Evolutionary conservation across 78 protist species (phyloP), one percentile per base, ranked within the genome.

Genomic region (Dictyostelium purpureum): DNA sequence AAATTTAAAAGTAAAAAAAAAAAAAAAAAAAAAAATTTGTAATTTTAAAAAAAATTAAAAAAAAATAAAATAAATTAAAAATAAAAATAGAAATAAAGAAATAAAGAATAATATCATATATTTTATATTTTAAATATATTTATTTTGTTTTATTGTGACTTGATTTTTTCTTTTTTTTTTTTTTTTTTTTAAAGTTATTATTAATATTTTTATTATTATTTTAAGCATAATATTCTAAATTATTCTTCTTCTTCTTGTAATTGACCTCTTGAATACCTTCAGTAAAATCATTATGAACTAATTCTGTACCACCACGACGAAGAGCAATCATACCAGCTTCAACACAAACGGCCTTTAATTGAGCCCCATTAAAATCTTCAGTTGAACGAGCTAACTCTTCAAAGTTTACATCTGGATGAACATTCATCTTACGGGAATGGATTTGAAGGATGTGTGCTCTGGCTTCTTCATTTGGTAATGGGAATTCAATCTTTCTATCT

Each of bases 281-380:
- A 94, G 98, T 96, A 45, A 97, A 99, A 83, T 99, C 99, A 70
- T 99, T 99, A 91, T 99, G 99, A 24, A 11, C 14, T 24, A 99
- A 67, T 87, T 95, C 94, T 2, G 94, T 89, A 33, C 98, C 98
- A 28, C 94, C 99, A 6, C 98, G 6, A 24, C 96, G 26, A 87
- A 95, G 94, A 5, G 98, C 97, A 35, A 92, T 82, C 98, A 95
- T 97, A 33, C 97, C 99, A 12, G 99, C 99, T 77, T 99, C 99
- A 5, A 99, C 99, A 89, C 99, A 97, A 28, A 98, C 99, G 6
- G 99, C 99, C 97, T 99, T 99, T 42, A 99, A 97, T 95, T 98
- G 99, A 4, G 99, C 99, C 0, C 99, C 99, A 92, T 99, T 99
- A 83, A 99, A 98, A 79, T 99, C 99, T 24, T 98, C 99, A 0